phyloP scores from a whole-genome alignment of 2,329 filamentous ascomycete genomes.

The Neofusicoccum cordaticola region DNA sequence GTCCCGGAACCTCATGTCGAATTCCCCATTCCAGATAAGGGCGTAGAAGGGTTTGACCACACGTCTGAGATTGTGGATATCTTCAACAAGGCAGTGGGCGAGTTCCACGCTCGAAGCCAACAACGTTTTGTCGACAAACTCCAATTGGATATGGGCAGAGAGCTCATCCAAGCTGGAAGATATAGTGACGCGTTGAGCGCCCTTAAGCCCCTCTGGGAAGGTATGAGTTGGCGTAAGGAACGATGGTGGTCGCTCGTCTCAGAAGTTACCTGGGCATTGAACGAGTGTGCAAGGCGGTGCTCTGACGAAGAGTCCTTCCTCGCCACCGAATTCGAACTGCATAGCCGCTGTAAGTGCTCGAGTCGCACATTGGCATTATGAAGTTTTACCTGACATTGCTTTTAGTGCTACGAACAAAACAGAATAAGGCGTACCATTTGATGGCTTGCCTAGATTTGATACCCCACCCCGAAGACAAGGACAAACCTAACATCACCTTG shows the following conservation, averaged over 20 bases:
- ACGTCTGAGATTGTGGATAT: conserved; percentile 49
- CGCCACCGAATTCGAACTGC: conserved; percentile 57
- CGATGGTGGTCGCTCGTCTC: conserved; percentile 59
- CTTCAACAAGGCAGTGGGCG: conserved; percentile 46
- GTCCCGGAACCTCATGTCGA: conserved; percentile 59
- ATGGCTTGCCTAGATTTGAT: conserved; percentile 45
- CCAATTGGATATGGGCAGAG: conserved; percentile 54
- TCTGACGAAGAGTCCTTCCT: conserved; percentile 49
- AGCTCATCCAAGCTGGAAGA: conserved; percentile 49
- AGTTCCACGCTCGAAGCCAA: conserved; percentile 55
- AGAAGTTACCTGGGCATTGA: conserved; percentile 52
- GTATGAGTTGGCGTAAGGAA: conserved; percentile 57
- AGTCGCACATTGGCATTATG: neutral
- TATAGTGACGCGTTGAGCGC: conserved; percentile 52
- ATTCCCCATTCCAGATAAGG: conserved; percentile 42
- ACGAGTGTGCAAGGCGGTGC: conserved; percentile 50
- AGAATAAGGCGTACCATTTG: conserved; percentile 44
- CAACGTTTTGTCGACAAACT: conserved; percentile 54
- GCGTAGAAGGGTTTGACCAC: conserved; percentile 49
- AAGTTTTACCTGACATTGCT: conserved; percentile 20
- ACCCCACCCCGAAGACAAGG: conserved; percentile 27
- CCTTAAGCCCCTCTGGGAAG: conserved; percentile 54
- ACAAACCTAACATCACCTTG: conserved; percentile 47
- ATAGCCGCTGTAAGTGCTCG: conserved; percentile 30
- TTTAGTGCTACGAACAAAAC: conserved; percentile 31